Conservation (phyloP, 805 yeast species). For the Zygoascus tannicola region DNA sequence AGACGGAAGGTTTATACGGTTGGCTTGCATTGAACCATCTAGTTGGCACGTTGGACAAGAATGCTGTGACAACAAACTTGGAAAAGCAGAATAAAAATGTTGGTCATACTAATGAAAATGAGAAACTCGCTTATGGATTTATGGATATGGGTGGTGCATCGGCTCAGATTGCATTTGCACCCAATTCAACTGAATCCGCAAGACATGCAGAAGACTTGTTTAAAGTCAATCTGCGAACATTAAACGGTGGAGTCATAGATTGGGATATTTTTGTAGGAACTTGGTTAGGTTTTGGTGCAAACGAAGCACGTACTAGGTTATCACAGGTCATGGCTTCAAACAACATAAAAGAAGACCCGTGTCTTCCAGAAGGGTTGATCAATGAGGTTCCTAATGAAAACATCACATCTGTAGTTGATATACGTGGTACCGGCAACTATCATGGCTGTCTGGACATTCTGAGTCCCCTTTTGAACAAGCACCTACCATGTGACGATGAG, state of each 20-base stretch:
- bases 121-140: too few species aligned
- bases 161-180: constrained; percentile 90
- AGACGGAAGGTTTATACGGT: constrained; percentile 89
- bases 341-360: constrained; percentile 47
- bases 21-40: constrained; percentile 90
- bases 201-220: constrained; percentile 69
- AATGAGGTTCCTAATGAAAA: constrained; percentile 5
- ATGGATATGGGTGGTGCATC: constrained; percentile 99
- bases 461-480: constrained; percentile 68
- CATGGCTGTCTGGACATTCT: constrained; percentile 60
- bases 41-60: constrained; percentile 48
- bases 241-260: constrained; percentile 59
- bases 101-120: too few species aligned
- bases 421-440: constrained; percentile 73
- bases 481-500: constrained; percentile 71
- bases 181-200: constrained; percentile 48
- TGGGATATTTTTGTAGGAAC: constrained; percentile 92
- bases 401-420: constrained; percentile 23
- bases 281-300: constrained; percentile 97
- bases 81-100: too few species aligned
- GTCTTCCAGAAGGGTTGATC: constrained; percentile 55
- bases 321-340: constrained; percentile 25
- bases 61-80: constrained; percentile 43
- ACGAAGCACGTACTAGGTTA: constrained; percentile 76
- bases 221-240: constrained; percentile 51